Evolutionary conservation across 352 stramenopile genomes (phyloP), one percentile per base, ranked within the genome.

Genomic region (Phytopythium oedochilum): DNA sequence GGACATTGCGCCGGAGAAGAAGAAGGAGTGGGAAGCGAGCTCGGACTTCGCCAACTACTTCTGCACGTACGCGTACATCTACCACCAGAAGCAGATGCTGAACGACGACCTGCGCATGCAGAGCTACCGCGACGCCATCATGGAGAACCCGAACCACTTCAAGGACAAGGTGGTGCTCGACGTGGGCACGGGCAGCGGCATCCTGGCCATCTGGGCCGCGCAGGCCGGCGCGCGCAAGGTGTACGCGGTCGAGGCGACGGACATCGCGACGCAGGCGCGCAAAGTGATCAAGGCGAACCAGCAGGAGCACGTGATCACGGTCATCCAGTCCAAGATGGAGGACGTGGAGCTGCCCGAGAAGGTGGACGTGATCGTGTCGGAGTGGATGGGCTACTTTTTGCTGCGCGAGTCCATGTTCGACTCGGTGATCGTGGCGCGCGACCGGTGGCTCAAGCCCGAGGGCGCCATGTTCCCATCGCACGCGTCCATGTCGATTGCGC

Each of bases 381-480:
- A 99, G 78, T 99, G 96, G 94, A 99, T 99, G 98, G 86, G 86
- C 55, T 99, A 99, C 78, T 99, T 99, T 55, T 74, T 99, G 20
- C 73, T 99, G 45, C 88, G 97, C 44, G 98, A 99, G 77, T 98
- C 86, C 52, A 99, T 99, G 98, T 88, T 99, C 38, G 97, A 99
- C 81, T 98, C 90, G 56, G 86, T 99, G 34, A 86, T 99, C 26
- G 75, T 96, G 23, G 97, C 96, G 6, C 80, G 98, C 43, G 95
- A 99, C 69, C 88, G 88, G 53, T 99, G 97, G 79, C 75, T 99
- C 52, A 98, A 98, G 78, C 65, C 83, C 0, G 97, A 89, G 4
- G 97, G 96, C 53, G 84, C 96, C 34, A 99, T 99, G 96, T 99
- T 99, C 64, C 98, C 98, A 25, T 98, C 92, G 32, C 94, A 98